These are phyloP conservation scores for Pisolithus sp. DNA, from an alignment of 768 basidiomycete genomes.

Conservation along the genomic window DNA sequence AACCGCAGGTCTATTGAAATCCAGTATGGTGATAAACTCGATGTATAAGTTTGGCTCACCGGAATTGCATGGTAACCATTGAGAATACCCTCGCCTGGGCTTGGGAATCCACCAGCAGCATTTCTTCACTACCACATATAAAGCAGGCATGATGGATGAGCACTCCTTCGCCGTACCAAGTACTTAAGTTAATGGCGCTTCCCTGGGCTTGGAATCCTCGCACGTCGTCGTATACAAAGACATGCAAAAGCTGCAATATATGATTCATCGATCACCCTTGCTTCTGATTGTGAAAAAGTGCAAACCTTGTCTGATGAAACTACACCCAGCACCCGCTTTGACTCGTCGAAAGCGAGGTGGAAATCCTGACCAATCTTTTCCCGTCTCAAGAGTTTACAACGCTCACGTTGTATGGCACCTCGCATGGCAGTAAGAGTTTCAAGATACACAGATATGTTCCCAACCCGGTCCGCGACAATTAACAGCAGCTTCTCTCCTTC, in stretches of 20 bases:
- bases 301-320: conserved; percentile 34
- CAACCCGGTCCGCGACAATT: conserved; percentile 25
- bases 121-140: conserved; percentile 45
- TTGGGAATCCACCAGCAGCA: conserved; percentile 42
- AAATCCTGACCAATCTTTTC: conserved; percentile 36
- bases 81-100: conserved; percentile 47
- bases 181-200: conserved; percentile 31
- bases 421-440: conserved; percentile 26
- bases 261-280: not conserved
- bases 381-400: conserved; percentile 26
- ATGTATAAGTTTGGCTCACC: conserved; percentile 27
- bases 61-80: conserved; percentile 44
- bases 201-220: conserved; percentile 36
- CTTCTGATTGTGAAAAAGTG: not conserved
- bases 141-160: conserved; percentile 36
- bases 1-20: conserved; percentile 35
- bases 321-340: conserved; percentile 37
- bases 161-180: conserved; percentile 35
- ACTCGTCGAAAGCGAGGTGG: conserved; percentile 41
- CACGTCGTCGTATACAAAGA: conserved; percentile 43
- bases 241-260: conserved; percentile 33
- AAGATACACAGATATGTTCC: conserved; percentile 28
- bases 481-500: conserved; percentile 31
- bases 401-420: conserved; percentile 19
- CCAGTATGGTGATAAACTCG: not conserved